phyloP scores from a whole-genome alignment of 257 asterid species.

The Marsdenia floribunda region DNA sequence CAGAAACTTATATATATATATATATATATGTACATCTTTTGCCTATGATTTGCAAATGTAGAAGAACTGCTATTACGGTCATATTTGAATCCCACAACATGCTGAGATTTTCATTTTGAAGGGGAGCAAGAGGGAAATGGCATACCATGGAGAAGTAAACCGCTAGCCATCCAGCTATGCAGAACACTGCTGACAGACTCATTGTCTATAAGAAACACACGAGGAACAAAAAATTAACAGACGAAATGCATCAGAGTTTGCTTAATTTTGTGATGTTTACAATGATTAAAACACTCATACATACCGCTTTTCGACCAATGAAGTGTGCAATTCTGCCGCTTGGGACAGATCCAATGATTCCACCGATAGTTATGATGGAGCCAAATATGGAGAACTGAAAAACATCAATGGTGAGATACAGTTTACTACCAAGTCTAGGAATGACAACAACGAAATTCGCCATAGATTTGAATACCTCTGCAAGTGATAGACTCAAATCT shows the following conservation, averaged over 20 bases:
- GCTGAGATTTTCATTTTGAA: no score
- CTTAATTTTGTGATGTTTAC: neutral
- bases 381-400: conserved; percentile 71
- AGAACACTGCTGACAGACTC: conserved; percentile 62
- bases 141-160: conserved; percentile 55
- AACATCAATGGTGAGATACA: neutral
- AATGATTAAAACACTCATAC: neutral
- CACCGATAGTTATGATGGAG: conserved; percentile 78
- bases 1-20: neutral
- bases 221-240: neutral
- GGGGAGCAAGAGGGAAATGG: neutral
- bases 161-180: conserved; percentile 73
- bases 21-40: neutral
- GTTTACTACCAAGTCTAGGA: neutral
- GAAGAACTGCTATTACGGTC: neutral
- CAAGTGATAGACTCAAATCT: conserved; percentile 54
- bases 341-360: conserved; percentile 78
- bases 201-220: conserved; percentile 41
- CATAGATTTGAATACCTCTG: conserved; percentile 41
- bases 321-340: conserved; percentile 68
- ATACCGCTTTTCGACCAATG: conserved; percentile 82
- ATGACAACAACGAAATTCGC: neutral
- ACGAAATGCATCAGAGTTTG: neutral
- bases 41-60: neutral
- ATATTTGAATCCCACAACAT: neutral